Percentiles rank a stretch among this genome's conserved stretches.
phyloP scores from a whole-genome alignment of 768 basidiomycete genomes.

The Dioszegia aurantiaca region DNA sequence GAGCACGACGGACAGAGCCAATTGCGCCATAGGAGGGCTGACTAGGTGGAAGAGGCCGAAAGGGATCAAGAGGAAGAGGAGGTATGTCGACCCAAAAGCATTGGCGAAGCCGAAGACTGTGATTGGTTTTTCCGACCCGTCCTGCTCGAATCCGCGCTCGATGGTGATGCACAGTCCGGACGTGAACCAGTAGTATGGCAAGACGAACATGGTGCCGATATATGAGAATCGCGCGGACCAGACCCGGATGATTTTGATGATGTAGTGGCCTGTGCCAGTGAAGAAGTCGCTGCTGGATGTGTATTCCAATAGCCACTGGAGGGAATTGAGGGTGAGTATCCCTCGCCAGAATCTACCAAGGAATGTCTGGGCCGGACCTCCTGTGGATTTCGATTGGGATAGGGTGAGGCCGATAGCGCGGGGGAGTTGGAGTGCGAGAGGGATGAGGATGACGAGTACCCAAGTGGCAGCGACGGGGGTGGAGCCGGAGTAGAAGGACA shows the following conservation, averaged over 20 bases:
- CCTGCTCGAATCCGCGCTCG: conserved; percentile 43
- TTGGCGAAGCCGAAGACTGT: conserved; percentile 80
- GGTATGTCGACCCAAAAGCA: conserved; percentile 80
- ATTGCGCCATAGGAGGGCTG: conserved; percentile 77
- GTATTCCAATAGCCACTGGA: conserved; percentile 82
- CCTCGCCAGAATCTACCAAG: conserved; percentile 59
- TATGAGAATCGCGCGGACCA: conserved; percentile 62
- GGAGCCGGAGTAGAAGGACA: conserved; percentile 81
- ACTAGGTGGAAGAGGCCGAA: conserved; percentile 63
- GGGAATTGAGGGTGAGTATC: conserved; percentile 61
- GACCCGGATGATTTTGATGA: conserved; percentile 61
- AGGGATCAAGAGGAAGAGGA: conserved; percentile 71
- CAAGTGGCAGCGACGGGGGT: conserved; percentile 64
- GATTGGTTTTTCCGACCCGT: conserved; percentile 41
- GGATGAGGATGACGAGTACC: conserved; percentile 62
- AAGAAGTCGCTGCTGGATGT: conserved; percentile 58
- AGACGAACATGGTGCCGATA: conserved; percentile 55
- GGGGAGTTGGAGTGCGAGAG: conserved; percentile 60
- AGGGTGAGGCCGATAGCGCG: conserved; percentile 61
- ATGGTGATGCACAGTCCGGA: conserved; percentile 74
- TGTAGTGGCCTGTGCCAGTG: conserved; percentile 40
- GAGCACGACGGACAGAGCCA: conserved; percentile 63
- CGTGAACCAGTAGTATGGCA: conserved; percentile 66
- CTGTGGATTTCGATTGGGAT: conserved; percentile 66
- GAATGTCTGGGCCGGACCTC: conserved; percentile 67